phyloP scores from a whole-genome alignment of 2,329 filamentous ascomycete species.

The Stemphylium vesicarium region DNA sequence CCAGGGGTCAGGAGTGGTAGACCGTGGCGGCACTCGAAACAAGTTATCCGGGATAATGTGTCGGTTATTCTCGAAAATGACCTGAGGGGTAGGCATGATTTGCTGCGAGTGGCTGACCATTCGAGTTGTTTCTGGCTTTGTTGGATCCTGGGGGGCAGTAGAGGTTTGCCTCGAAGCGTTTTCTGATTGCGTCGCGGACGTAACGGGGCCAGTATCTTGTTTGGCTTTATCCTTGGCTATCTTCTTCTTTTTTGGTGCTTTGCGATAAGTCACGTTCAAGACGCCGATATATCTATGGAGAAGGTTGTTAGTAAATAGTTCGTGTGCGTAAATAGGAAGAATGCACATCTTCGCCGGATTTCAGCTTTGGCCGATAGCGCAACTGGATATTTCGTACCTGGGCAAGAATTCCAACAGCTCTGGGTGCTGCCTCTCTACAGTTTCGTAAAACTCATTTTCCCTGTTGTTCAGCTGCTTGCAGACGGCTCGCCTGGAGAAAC shows the following conservation, averaged over 20 bases:
- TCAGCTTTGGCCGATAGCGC: constrained; percentile 47
- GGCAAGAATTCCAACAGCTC: constrained; percentile 90
- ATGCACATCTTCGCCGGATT: constrained; percentile 46
- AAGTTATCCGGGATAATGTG: constrained; percentile 90
- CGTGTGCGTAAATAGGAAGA: neutral
- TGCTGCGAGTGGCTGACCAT: constrained; percentile 79
- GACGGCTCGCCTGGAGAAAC: constrained; percentile 91
- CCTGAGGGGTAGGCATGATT: constrained; percentile 78
- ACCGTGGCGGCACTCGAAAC: constrained; percentile 66
- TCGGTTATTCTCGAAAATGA: constrained; percentile 91
- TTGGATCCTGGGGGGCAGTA: constrained; percentile 13
- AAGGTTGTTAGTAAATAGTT: constrained; percentile 40
- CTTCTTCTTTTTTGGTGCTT: constrained; percentile 70
- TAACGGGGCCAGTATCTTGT: constrained; percentile 21
- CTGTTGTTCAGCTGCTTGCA: constrained; percentile 98
- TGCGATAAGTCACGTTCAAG: constrained; percentile 93
- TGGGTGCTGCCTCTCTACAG: constrained; percentile 87
- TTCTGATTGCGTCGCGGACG: constrained; percentile 26
- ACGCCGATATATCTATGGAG: constrained; percentile 87
- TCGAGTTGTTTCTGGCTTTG: constrained; percentile 42
- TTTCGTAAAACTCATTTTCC: constrained; percentile 99
- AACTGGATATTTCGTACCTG: constrained; percentile 56
- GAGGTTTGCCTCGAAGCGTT: constrained; percentile 24
- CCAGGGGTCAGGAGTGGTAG: constrained; percentile 48
- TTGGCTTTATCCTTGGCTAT: constrained; percentile 41